Evolutionary conservation across 2,329 filamentous ascomycete genomes (phyloP).

Genomic region (Metarhizium sp.): DNA sequence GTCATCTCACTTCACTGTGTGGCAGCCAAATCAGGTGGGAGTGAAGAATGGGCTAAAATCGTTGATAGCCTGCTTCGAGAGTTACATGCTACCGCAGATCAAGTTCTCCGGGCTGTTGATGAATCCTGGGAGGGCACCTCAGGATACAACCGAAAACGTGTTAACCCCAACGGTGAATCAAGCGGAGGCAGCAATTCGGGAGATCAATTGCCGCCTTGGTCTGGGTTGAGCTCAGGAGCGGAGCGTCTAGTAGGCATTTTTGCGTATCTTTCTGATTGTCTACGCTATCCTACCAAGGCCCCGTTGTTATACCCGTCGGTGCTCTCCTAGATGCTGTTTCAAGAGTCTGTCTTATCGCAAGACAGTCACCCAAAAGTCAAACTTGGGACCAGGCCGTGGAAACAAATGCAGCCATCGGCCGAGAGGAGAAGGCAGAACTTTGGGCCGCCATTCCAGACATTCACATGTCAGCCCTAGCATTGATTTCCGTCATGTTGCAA

Average conservation of each 20-base stretch:
- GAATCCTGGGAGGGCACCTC: conserved; percentile 72
- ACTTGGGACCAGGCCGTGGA: conserved; percentile 43
- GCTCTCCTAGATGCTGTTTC: conserved; percentile 58
- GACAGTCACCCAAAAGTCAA: conserved; percentile 36
- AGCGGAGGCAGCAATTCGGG: conserved; percentile 33
- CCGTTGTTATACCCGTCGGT: conserved; percentile 59
- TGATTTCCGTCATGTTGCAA: conserved; percentile 48
- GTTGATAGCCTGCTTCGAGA: conserved; percentile 52
- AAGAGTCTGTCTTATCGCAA: conserved; percentile 59
- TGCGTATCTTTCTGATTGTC: conserved; percentile 51
- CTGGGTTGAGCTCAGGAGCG: conserved; percentile 62
- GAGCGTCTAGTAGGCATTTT: conserved; percentile 61
- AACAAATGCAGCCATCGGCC: conserved; percentile 61
- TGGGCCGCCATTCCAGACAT: conserved; percentile 65
- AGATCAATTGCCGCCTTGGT: conserved; percentile 59
- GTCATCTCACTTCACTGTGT: conserved; percentile 68
- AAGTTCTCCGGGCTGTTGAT: conserved; percentile 66
- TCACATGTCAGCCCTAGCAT: conserved; percentile 58
- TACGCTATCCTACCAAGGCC: conserved; percentile 55
- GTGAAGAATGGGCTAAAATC: conserved; percentile 68
- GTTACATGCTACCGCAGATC: conserved; percentile 63
- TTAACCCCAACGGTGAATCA: conserved; percentile 37
- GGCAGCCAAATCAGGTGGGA: conserved; percentile 67
- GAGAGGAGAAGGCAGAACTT: conserved; percentile 74
- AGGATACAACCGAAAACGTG: conserved; percentile 33